Conservation (phyloP, 768 basidiomycete species). For the Tricholoma matsutake region DNA sequence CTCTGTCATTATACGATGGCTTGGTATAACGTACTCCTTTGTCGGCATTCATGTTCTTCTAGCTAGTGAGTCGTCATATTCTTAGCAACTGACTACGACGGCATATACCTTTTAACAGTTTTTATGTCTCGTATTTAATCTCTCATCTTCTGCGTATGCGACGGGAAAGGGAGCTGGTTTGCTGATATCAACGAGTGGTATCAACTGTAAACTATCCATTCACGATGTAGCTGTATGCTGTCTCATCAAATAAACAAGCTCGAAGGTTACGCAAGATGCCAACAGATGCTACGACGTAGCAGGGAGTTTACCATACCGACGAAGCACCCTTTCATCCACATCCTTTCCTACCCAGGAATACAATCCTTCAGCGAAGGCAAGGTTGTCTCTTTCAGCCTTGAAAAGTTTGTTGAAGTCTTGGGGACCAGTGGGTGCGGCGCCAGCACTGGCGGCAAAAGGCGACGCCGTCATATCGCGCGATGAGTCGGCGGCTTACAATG, state of each 20-base stretch:
- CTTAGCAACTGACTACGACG: background rate
- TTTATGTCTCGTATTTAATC: background rate
- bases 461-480: slow-evolving; percentile 70
- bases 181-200: background rate
- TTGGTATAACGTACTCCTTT: slow-evolving; percentile 57
- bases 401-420: slow-evolving; percentile 91
- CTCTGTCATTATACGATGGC: slow-evolving; percentile 92
- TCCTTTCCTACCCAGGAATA: slow-evolving; percentile 83
- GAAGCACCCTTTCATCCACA: slow-evolving; percentile 74
- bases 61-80: background rate
- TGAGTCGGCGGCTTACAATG: slow-evolving; percentile 66
- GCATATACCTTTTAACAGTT: background rate
- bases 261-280: background rate
- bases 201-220: slow-evolving; percentile 7
- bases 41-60: background rate
- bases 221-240: slow-evolving; percentile 29
- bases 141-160: background rate
- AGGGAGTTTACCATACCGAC: slow-evolving; percentile 67
- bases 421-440: slow-evolving; percentile 50
- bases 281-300: slow-evolving; percentile 23
- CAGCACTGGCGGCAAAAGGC: slow-evolving; percentile 61
- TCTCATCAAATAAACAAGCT: background rate
- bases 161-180: background rate
- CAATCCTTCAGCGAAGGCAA: slow-evolving; percentile 85
- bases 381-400: slow-evolving; percentile 88